Conservation (phyloP, 164 flowering plant genomes). For the Kalanchoe fedtschenkoi region DNA sequence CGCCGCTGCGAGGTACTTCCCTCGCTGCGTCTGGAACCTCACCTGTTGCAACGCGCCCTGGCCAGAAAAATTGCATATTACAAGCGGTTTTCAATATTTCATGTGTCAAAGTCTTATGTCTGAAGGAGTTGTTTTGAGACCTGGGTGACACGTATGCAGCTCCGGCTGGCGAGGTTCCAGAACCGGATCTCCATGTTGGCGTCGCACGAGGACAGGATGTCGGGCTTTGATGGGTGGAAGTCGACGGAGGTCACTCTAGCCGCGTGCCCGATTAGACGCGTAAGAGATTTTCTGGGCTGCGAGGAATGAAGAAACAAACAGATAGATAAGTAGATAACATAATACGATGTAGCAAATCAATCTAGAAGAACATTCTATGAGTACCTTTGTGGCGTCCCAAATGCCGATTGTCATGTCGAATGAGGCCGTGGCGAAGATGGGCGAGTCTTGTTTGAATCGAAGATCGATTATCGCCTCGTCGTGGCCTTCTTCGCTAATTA, state of each 20-base stretch:
- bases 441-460: conserved; percentile 16
- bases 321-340: neutral
- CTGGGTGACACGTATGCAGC: neutral
- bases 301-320: neutral
- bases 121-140: neutral
- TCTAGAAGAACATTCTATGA: neutral
- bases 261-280: neutral
- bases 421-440: conserved; percentile 18
- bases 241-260: neutral
- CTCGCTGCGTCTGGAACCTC: neutral
- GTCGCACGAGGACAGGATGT: neutral
- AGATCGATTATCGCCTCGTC: conserved; percentile 15
- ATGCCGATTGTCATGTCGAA: conserved; percentile 16
- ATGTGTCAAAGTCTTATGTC: no score
- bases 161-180: neutral
- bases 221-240: neutral
- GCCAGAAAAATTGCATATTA: neutral
- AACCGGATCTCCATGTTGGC: neutral
- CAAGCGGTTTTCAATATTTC: no score
- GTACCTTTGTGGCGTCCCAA: conserved; percentile 20
- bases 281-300: neutral
- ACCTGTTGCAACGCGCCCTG: neutral
- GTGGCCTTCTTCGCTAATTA: conserved; percentile 9
- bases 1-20: neutral
- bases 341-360: neutral